Evolutionary conservation across 176 grass and related monocot species (phyloP).

Genomic region (Rhipidocladum racemiflorum): DNA sequence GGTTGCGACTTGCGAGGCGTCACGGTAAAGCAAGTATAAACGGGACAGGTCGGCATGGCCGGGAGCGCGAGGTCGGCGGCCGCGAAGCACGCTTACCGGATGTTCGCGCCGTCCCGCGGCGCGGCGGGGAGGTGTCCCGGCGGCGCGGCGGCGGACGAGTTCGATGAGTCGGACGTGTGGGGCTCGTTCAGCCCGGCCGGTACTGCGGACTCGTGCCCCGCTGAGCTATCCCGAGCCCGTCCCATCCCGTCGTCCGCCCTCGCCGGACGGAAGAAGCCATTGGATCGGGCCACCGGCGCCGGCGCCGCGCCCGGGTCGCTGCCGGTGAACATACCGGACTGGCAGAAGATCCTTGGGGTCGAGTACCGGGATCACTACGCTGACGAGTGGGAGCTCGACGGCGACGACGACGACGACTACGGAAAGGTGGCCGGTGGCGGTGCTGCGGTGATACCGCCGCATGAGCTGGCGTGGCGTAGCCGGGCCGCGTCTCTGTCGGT

Average conservation of each 20-base stretch:
- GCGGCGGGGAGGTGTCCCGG: constrained; percentile 20
- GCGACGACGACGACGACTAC: constrained; percentile 20
- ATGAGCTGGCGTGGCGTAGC: constrained; percentile 73
- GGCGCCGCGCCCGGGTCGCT: constrained; percentile 45
- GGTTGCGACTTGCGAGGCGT: constrained; percentile 14
- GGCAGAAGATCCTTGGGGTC: constrained; percentile 77
- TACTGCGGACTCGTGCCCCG: not conserved
- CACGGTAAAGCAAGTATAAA: not conserved
- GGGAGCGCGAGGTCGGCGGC: constrained; percentile 48
- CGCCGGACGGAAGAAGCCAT: constrained; percentile 27
- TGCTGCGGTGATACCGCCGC: constrained; percentile 55
- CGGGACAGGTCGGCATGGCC: constrained; percentile 24
- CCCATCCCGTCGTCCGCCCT: constrained; percentile 31
- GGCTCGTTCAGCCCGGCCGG: constrained; percentile 11
- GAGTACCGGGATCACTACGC: constrained; percentile 43
- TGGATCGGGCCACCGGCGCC: not conserved
- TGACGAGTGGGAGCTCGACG: constrained; percentile 37
- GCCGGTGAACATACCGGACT: constrained; percentile 85
- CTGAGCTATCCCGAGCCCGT: not conserved
- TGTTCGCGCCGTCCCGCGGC: constrained; percentile 54
- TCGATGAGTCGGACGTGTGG: constrained; percentile 88
- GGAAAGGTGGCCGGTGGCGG: not conserved
- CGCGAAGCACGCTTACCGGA: constrained; percentile 61
- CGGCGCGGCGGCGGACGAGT: constrained; percentile 44
- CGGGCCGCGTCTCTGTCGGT: constrained; percentile 69